Conservation (phyloP, 345 rosid species). For the Erodium maritimum region DNA sequence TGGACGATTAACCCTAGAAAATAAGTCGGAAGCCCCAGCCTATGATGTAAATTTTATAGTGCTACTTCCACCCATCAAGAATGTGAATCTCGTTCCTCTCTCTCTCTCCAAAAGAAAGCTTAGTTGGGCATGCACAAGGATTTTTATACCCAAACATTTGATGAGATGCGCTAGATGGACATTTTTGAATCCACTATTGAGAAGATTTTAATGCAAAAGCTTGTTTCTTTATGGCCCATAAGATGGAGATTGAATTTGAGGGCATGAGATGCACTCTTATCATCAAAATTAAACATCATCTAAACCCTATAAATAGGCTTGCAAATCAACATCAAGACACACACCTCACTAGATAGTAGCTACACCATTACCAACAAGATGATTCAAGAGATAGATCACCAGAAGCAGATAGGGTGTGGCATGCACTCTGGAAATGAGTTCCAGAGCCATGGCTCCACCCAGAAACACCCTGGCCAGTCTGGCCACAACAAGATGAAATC, state of each 20-base stretch:
- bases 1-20: too few species aligned
- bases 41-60: neutral
- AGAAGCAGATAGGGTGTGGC: neutral
- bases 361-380: neutral
- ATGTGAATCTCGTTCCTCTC: too few species aligned
- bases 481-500: neutral
- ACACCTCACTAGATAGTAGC: neutral
- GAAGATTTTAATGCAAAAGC: neutral
- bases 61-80: neutral
- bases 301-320: constrained; percentile 6
- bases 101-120: neutral
- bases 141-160: too few species aligned
- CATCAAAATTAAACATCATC: neutral
- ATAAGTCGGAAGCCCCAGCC: too few species aligned
- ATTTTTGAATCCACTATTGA: too few species aligned
- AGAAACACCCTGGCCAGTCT: neutral
- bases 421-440: neutral
- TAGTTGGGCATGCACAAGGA: neutral
- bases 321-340: neutral
- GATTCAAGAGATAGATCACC: neutral
- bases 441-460: neutral
- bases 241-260: neutral
- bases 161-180: too few species aligned
- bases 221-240: too few species aligned
- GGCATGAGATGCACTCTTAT: constrained; percentile 7